A percentile compares a stretch with the other conserved stretches of the same genome.
Evolutionary conservation across 441 rosid genomes (phyloP).

Genomic region (Daphne laureola): DNA sequence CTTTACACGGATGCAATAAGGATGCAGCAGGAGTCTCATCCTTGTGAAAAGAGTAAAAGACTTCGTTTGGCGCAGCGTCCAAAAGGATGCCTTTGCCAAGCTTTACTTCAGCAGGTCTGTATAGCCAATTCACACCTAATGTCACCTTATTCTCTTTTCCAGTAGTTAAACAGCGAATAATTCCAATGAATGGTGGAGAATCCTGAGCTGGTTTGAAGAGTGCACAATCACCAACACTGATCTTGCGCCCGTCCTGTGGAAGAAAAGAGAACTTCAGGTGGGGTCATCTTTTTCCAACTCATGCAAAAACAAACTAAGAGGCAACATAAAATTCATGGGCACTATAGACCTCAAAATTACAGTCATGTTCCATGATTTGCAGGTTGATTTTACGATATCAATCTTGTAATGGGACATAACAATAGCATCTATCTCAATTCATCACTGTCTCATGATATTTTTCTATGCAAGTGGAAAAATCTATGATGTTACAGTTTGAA

Average conservation of each 20-base stretch:
- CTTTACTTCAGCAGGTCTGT: slow-evolving; percentile 72
- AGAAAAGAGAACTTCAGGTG: slow-evolving; percentile 2
- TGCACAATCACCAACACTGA: slow-evolving; percentile 86
- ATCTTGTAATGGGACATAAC: too few species aligned
- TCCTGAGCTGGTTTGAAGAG: slow-evolving; percentile 72
- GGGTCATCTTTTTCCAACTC: neutral
- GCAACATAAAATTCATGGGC: neutral
- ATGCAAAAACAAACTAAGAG: neutral
- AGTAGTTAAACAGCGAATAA: slow-evolving; percentile 47
- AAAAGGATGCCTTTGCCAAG: slow-evolving; percentile 80
- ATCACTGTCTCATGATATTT: too few species aligned
- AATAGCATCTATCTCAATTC: too few species aligned
- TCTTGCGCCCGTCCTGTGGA: slow-evolving; percentile 72
- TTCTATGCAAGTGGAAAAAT: too few species aligned
- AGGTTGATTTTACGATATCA: too few species aligned
- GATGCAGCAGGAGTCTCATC: slow-evolving; percentile 85
- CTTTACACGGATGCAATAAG: slow-evolving; percentile 86
- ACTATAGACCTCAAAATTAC: too few species aligned
- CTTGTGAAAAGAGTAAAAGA: slow-evolving; percentile 87
- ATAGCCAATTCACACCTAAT: slow-evolving; percentile 79
- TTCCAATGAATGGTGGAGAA: slow-evolving; percentile 76
- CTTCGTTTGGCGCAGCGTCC: slow-evolving; percentile 89
- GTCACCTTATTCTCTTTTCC: slow-evolving; percentile 42
- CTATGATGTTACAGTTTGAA: too few species aligned
- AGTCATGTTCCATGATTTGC: too few species aligned